phyloP scores from a whole-genome alignment of 805 yeast species.

The Yarrowia keelungensis region DNA sequence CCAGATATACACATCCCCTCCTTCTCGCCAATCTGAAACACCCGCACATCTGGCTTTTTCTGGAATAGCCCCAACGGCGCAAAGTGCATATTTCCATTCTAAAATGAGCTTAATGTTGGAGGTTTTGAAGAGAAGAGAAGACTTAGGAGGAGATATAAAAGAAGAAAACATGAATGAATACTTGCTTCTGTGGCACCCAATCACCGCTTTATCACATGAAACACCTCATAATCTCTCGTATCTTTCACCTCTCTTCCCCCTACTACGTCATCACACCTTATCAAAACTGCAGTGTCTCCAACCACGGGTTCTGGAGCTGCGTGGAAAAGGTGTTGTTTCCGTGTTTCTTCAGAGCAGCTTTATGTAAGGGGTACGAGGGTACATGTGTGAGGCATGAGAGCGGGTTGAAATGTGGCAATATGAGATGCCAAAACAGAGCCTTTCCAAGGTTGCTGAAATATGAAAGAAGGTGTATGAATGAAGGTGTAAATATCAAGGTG shows the following conservation, averaged over 20 bases:
- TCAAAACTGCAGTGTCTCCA: slow-evolving; percentile 5
- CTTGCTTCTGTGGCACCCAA: too few relatives aligned
- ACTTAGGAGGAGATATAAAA: too few relatives aligned
- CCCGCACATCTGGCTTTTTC: slow-evolving; percentile 5
- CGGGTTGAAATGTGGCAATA: too few relatives aligned
- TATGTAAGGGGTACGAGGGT: slow-evolving; percentile 8
- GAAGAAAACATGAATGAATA: neutral
- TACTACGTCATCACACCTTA: slow-evolving; percentile 23
- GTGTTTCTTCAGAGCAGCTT: neutral
- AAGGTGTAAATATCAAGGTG: too few relatives aligned
- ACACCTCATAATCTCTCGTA: neutral
- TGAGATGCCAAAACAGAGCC: too few relatives aligned
- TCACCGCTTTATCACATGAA: neutral
- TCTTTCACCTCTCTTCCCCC: neutral
- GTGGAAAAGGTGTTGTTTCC: too few relatives aligned
- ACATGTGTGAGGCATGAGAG: too few relatives aligned
- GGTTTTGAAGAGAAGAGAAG: neutral
- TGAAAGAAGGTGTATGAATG: too few relatives aligned
- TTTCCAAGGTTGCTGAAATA: too few relatives aligned
- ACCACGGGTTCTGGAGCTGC: neutral
- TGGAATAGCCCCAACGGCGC: slow-evolving; percentile 6
- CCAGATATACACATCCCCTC: neutral
- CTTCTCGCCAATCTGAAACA: neutral
- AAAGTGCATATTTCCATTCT: slow-evolving; percentile 1
- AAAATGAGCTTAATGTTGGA: slow-evolving; percentile 3